Base-by-base conservation (phyloP, 139 green algal genomes). In the Chlamydomonas incerta region DNA sequence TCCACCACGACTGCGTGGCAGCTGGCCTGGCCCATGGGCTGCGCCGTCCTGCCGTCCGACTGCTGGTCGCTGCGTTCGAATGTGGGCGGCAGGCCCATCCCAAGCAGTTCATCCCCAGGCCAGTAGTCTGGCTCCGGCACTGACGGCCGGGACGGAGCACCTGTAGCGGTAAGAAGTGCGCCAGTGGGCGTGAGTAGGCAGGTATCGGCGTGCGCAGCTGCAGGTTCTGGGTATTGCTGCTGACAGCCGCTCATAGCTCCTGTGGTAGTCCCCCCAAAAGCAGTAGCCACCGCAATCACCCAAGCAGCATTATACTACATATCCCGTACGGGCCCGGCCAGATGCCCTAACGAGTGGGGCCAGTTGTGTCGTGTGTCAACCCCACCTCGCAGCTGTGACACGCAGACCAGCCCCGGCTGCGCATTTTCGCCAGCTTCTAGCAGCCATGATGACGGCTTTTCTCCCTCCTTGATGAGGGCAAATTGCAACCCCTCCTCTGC, bases 381-480 rank as follows among this genome's bases (percentile, higher is more conserved):
- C 75, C 18, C 46, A 83, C 77, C 77, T 52, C 77, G 62, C 3
- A 83, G 63, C 15, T 70, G 77, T 35, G 74, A 29, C 20, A 83
- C 46, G 9, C 77, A 47, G 14, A 74, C 77, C 2, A 50, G 46
- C 0, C 46, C 46, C 20, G 37, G 2, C 63, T 14, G n/a, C 3
- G 29, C 63, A 41, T 52, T 63, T 15, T 66, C 77, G 31, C 74
- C 77, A 1, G 63, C n/a, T 8, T 62, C 6, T 3, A 83, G 77
- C 2, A 83, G 5, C 77, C 77, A 83, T n/a, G 63, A 15, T 57
- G 77, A 35, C 21, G 29, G 63, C n/a, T 65, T 83, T 0, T 17
- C 29, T 3, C 29, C 15, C 29, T 70, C 46, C 17, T 74, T 63
- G 5, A 65, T 2, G 10, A 83, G 41, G 1, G 41, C 46, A 55